These are phyloP conservation scores for Trametes cingulata DNA, from an alignment of 768 basidiomycete genomes.

Conservation along the genomic window DNA sequence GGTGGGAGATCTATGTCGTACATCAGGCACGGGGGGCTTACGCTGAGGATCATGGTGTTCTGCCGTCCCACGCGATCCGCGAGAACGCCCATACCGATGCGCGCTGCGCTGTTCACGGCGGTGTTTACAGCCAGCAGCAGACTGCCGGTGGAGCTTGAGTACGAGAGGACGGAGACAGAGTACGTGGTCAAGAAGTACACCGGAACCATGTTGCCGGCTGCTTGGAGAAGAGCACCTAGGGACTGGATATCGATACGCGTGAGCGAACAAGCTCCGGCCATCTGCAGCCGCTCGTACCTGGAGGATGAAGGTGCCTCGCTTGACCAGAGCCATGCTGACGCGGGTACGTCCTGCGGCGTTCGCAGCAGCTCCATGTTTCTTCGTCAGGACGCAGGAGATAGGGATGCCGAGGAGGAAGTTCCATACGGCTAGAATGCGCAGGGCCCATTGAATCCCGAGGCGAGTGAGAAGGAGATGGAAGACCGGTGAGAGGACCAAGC, in stretches of 20 bases:
- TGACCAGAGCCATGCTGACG: conserved; percentile 40
- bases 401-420: conserved; percentile 41
- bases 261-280: background rate
- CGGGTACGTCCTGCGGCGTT: conserved; percentile 24
- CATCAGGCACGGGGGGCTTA: conserved; percentile 22
- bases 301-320: conserved; percentile 42
- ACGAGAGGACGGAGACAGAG: conserved; percentile 40
- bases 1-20: background rate
- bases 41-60: conserved; percentile 44
- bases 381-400: conserved; percentile 37
- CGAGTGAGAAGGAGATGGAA: conserved; percentile 38
- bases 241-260: conserved; percentile 28
- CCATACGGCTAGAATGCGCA: conserved; percentile 44
- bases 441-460: conserved; percentile 37
- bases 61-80: conserved; percentile 46
- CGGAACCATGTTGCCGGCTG: conserved; percentile 47
- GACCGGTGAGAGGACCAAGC: conserved; percentile 44
- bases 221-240: conserved; percentile 43
- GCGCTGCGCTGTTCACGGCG: conserved; percentile 44
- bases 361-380: conserved; percentile 26
- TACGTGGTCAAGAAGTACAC: conserved; percentile 46
- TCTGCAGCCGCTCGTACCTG: conserved; percentile 32
- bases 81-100: conserved; percentile 42
- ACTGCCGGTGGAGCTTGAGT: conserved; percentile 39
- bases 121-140: conserved; percentile 44